These are phyloP conservation scores for Peronosclerospora sorghi DNA, from an alignment of 352 stramenopile genomes.

Conservation along the genomic window DNA sequence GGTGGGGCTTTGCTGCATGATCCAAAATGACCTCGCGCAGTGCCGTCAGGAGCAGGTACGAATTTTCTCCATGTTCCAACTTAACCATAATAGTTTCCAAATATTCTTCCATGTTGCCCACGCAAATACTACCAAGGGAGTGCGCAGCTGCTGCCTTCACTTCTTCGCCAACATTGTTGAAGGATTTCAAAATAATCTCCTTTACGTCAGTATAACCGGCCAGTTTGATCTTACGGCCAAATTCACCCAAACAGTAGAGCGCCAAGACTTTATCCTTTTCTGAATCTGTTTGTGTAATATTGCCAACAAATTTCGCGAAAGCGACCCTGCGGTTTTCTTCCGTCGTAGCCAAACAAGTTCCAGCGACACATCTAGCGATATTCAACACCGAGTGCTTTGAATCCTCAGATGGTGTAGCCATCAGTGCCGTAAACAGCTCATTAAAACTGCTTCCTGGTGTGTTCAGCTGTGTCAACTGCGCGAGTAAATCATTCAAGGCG, in stretches of 20 bases:
- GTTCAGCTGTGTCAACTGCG: slow-evolving; percentile 53
- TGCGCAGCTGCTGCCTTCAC: slow-evolving; percentile 94
- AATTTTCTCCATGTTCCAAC: slow-evolving; percentile 85
- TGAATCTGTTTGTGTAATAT: slow-evolving; percentile 40
- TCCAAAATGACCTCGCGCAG: slow-evolving; percentile 93
- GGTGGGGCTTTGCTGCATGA: slow-evolving; percentile 60
- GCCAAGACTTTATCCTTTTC: slow-evolving; percentile 83
- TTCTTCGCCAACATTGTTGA: slow-evolving; percentile 85
- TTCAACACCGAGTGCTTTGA: slow-evolving; percentile 91
- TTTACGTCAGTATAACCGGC: slow-evolving; percentile 79
- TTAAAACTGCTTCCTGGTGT: slow-evolving; percentile 59
- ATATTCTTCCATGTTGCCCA: slow-evolving; percentile 88
- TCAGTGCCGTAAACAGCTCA: slow-evolving; percentile 80
- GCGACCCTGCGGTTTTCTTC: slow-evolving; percentile 49
- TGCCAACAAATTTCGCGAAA: slow-evolving; percentile 62
- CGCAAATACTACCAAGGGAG: slow-evolving; percentile 91
- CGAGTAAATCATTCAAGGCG: slow-evolving; percentile 46
- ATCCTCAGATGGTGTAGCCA: slow-evolving; percentile 36
- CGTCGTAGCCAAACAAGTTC: slow-evolving; percentile 55
- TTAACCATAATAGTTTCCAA: slow-evolving; percentile 88
- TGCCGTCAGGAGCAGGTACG: slow-evolving; percentile 94
- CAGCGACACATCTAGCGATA: slow-evolving; percentile 88
- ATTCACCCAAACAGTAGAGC: slow-evolving; percentile 91
- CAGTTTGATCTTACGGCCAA: slow-evolving; percentile 89
- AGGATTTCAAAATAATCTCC: slow-evolving; percentile 83